Evolutionary conservation across 257 asterid genomes (phyloP).

Genomic region (Fraxinus pennsylvanica): DNA sequence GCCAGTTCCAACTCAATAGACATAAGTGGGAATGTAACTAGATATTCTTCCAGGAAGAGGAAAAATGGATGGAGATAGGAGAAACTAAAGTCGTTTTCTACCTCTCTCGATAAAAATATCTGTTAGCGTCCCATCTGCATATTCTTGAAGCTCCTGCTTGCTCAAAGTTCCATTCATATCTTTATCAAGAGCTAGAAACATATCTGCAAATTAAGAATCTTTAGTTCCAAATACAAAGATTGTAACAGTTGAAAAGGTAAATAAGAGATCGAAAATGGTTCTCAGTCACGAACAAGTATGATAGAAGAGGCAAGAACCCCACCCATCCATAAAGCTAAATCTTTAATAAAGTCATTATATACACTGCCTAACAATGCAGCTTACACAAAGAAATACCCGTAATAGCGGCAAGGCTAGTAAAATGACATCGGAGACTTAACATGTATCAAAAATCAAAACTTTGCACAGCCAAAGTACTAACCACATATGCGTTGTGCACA

Average conservation of each 20-base stretch:
- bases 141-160: slow-evolving; percentile 95
- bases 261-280: background rate
- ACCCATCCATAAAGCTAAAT: background rate
- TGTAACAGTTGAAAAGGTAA: slow-evolving; percentile 22
- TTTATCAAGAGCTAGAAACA: slow-evolving; percentile 98
- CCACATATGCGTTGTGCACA: slow-evolving; percentile 99
- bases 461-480: slow-evolving; percentile 36
- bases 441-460: slow-evolving; percentile 2
- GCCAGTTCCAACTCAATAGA: background rate
- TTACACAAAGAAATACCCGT: background rate
- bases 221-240: slow-evolving; percentile 11
- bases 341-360: background rate
- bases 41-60: background rate
- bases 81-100: slow-evolving; percentile 23
- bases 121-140: slow-evolving; percentile 95
- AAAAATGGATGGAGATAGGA: background rate
- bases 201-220: slow-evolving; percentile 52
- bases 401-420: background rate
- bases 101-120: slow-evolving; percentile 99
- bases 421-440: background rate
- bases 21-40: background rate
- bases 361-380: background rate
- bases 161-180: slow-evolving; percentile 94
- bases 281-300: background rate
- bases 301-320: background rate